Base-by-base conservation (phyloP, 176 grass and related monocot genomes). In the Aechmea fasciata region DNA sequence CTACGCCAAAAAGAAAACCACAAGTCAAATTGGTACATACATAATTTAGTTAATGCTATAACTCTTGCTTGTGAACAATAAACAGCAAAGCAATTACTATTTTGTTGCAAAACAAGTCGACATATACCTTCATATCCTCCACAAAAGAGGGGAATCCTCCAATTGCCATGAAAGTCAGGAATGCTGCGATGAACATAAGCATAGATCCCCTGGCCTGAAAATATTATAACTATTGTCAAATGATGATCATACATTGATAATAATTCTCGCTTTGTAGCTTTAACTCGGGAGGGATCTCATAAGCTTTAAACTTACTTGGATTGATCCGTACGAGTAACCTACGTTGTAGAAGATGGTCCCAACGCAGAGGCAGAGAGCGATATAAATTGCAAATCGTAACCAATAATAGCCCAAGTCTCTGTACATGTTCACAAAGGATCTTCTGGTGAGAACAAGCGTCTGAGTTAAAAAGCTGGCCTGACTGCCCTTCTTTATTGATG, bases 361-460 rank as follows among this genome's bases (percentile, higher is more conserved):
- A 13, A 90, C 85, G 47, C 89, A 93, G 26, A 99, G 74, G 68
- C 89, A 90, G 1, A 99, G 72, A 7, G 78, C 67, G 3, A 99
- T 71, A 71, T 99, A 99, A 20, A 99, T 83, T 3, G 65, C 83
- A 29, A 92, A 85, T 1, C 94, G 84, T n/a, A 99, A 48, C 86
- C 94, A 99, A 67, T 99, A 99, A 63, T 99, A 93, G 51, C 89
- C 94, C 14, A 92, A 29, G 66, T 99, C 94, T 59, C 94, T 79
- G 79, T 87, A 90, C 94, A 99, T 99, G 82, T 99, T 99, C 28
- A 93, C 82, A 3, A 90, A 99, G 19, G 94, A 99, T 75, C 94
- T 92, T 71, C 74, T 90, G 11, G 84, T 90, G 25, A 99, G 89
- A 49, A 93, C 87, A 0, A 85, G 11, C 12, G 84, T 69, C 12